phyloP scores from a whole-genome alignment of 2,329 filamentous ascomycete genomes.

The Nemania sp. region DNA sequence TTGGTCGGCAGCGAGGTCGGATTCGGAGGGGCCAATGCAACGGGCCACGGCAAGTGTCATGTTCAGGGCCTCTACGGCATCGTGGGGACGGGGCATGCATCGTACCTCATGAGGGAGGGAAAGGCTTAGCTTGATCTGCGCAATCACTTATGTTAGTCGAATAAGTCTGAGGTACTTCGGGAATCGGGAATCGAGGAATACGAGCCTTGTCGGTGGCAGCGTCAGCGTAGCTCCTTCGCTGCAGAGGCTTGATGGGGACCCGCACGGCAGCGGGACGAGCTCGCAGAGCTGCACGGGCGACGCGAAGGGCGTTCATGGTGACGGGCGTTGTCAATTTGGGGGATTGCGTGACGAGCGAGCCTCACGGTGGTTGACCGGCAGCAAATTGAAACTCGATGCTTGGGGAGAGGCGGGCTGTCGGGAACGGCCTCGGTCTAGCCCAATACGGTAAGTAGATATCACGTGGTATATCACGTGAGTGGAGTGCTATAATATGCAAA shows the following conservation, averaged over 20 bases:
- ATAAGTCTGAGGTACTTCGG: constrained; percentile 9
- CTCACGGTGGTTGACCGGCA: constrained; percentile 48
- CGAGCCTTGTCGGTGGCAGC: constrained; percentile 77
- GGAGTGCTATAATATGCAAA: no score
- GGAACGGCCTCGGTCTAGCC: constrained; percentile 36
- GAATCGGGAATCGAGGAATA: constrained; percentile 5
- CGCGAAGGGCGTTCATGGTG: constrained; percentile 92
- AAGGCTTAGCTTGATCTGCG: constrained; percentile 93
- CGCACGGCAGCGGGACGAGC: constrained; percentile 78
- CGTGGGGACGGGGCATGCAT: constrained; percentile 29
- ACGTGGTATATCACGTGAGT: constrained; percentile 39
- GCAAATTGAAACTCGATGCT: constrained; percentile 48
- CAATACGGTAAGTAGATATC: constrained; percentile 46
- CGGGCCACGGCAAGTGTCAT: background rate
- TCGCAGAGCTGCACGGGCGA: constrained; percentile 87
- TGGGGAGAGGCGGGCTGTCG: constrained; percentile 31
- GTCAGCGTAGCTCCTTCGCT: constrained; percentile 91
- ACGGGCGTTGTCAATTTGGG: constrained; percentile 54
- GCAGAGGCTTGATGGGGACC: constrained; percentile 75
- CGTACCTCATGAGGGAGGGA: constrained; percentile 98
- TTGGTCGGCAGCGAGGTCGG: constrained; percentile 12
- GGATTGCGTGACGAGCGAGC: constrained; percentile 50
- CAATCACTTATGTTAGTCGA: constrained; percentile 36
- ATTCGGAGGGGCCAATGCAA: background rate
- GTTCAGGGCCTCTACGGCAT: background rate